These are phyloP conservation scores for Aquilaria malaccensis DNA, from an alignment of 345 rosid genomes.

Conservation along the genomic window DNA sequence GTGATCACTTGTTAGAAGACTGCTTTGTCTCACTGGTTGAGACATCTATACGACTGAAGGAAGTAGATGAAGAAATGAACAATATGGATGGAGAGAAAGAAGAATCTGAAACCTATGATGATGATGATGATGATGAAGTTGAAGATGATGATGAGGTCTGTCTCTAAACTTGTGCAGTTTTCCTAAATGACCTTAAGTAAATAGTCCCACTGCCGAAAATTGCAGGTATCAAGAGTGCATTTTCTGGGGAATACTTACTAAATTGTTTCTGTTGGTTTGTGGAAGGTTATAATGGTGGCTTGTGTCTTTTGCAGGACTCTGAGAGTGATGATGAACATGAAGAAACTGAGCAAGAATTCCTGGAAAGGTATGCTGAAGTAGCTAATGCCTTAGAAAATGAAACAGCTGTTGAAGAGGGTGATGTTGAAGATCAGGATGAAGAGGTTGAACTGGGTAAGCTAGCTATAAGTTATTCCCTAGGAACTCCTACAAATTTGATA, in stretches of 20 bases:
- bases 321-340: conserved; percentile 55
- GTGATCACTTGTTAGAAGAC: conserved; percentile 29
- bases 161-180: background rate
- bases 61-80: conserved; percentile 46
- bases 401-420: conserved; percentile 54
- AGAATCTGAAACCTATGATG: conserved; percentile 32
- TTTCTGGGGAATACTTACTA: no score
- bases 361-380: conserved; percentile 77
- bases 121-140: conserved; percentile 31
- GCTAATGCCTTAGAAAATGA: conserved; percentile 54
- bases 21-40: conserved; percentile 60
- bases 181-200: no score
- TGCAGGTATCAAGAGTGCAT: no score
- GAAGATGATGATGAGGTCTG: conserved; percentile 55
- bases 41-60: conserved; percentile 45
- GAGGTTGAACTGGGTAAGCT: conserved; percentile 62
- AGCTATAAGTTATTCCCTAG: background rate
- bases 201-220: no score
- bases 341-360: conserved; percentile 81
- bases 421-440: conserved; percentile 53
- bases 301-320: conserved; percentile 49
- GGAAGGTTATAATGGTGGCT: conserved; percentile 2
- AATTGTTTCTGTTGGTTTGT: background rate
- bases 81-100: conserved; percentile 46
- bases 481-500: conserved; percentile 3